phyloP scores from a whole-genome alignment of 345 rosid species.

The Linum tenue region DNA sequence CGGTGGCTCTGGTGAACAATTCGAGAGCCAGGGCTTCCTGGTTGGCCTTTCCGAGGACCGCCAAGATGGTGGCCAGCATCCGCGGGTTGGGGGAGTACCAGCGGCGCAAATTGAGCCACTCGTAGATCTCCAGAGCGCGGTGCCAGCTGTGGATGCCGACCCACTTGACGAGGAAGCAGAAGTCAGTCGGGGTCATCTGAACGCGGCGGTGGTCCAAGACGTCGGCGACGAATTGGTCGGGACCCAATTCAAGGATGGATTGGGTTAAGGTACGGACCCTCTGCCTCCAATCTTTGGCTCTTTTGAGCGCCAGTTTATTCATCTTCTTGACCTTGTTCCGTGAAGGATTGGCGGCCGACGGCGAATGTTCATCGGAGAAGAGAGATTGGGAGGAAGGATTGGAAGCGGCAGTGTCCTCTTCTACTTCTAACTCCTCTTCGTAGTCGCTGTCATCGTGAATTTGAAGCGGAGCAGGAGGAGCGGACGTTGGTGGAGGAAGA shows the following conservation, averaged over 20 bases:
- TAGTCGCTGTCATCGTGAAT: slow-evolving; percentile 16
- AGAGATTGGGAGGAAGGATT: slow-evolving; percentile 13
- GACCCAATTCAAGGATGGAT: slow-evolving; percentile 43
- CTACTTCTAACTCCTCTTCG: slow-evolving; percentile 22
- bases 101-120: slow-evolving; percentile 80
- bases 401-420: slow-evolving; percentile 34
- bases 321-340: slow-evolving; percentile 64
- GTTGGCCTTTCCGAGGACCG: slow-evolving; percentile 72
- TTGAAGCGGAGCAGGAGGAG: slow-evolving; percentile 22
- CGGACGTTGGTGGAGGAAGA: slow-evolving; percentile 26
- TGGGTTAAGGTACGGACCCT: slow-evolving; percentile 62
- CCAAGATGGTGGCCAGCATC: slow-evolving; percentile 76
- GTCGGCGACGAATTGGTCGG: slow-evolving; percentile 66
- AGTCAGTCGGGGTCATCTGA: slow-evolving; percentile 92
- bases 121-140: slow-evolving; percentile 84
- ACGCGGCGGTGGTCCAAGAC: slow-evolving; percentile 59
- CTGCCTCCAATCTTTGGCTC: slow-evolving; percentile 86
- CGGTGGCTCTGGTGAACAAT: slow-evolving; percentile 44
- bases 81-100: slow-evolving; percentile 82
- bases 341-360: background rate
- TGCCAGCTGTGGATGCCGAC: slow-evolving; percentile 85
- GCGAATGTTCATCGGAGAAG: background rate
- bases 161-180: slow-evolving; percentile 72
- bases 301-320: slow-evolving; percentile 69
- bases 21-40: slow-evolving; percentile 71